A percentile compares a stretch with the other conserved stretches of the same genome.
Conservation (phyloP, 805 yeast genomes). For the Clavispora carvajalis region DNA sequence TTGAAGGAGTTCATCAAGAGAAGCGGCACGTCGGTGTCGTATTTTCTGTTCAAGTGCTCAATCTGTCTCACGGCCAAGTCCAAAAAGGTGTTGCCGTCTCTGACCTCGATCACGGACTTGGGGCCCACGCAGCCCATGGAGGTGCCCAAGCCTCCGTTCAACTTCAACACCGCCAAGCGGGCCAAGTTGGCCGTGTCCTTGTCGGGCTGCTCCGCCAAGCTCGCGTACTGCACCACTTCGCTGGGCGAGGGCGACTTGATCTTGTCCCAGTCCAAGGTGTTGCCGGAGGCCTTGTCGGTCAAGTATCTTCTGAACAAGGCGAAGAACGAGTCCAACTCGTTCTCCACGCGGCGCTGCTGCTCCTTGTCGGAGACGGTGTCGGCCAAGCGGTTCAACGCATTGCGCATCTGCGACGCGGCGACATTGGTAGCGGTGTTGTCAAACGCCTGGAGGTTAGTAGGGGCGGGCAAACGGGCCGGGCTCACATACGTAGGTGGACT, state of each 20-base stretch:
- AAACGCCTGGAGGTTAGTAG: conserved; percentile 55
- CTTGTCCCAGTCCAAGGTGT: conserved; percentile 87
- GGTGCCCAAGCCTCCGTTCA: conserved; percentile 98
- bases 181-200: conserved; percentile 46
- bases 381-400: conserved; percentile 82
- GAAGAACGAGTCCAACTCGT: conserved; percentile 92
- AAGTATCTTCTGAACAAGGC: conserved; percentile 89
- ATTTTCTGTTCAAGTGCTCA: conserved; percentile 85
- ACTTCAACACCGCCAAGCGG: conserved; percentile 90
- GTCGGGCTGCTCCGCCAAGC: conserved; percentile 30
- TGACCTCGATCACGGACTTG: conserved; percentile 94
- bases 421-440: conserved; percentile 92
- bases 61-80: conserved; percentile 96
- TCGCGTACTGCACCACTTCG: conserved; percentile 79
- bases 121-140: conserved; percentile 99
- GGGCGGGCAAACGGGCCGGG: background rate
- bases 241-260: conserved; percentile 85
- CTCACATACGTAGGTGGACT: conserved; percentile 63
- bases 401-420: conserved; percentile 97
- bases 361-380: conserved; percentile 65
- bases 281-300: conserved; percentile 81
- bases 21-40: conserved; percentile 91
- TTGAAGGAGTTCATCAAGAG: conserved; percentile 98
- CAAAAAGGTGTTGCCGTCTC: conserved; percentile 96
- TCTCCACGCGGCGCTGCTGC: conserved; percentile 60